These are phyloP conservation scores for Trichoderma breve DNA, from an alignment of 2,329 filamentous ascomycete species.

Conservation along the genomic window DNA sequence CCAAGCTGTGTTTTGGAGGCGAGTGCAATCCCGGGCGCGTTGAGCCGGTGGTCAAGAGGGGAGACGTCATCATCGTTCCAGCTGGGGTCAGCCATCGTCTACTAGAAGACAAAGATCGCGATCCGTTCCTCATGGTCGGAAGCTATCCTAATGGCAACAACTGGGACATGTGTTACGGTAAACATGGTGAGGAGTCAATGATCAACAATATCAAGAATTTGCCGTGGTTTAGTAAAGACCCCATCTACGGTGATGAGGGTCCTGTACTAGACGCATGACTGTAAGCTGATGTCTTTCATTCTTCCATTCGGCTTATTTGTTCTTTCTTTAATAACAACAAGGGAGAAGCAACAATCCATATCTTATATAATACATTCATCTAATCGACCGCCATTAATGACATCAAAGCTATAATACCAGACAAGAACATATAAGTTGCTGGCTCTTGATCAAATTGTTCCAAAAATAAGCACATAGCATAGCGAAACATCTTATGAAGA, in stretches of 20 bases:
- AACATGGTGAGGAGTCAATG: background rate
- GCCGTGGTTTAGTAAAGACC: slow-evolving; percentile 2
- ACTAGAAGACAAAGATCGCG: slow-evolving; percentile 51
- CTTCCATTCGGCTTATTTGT: background rate
- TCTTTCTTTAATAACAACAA: background rate
- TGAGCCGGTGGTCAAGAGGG: slow-evolving; percentile 53
- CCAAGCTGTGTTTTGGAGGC: slow-evolving; percentile 64
- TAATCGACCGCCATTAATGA: background rate
- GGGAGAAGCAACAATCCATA: background rate
- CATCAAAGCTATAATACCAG: background rate
- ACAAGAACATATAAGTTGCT: background rate
- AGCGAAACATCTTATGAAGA: background rate
- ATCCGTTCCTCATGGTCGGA: slow-evolving; percentile 56
- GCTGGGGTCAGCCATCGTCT: slow-evolving; percentile 65
- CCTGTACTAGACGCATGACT: background rate
- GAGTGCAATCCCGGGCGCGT: slow-evolving; percentile 46
- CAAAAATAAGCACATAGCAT: background rate
- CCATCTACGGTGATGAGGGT: slow-evolving; percentile 10
- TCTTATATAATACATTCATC: background rate
- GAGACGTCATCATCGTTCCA: slow-evolving; percentile 64
- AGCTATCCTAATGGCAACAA: slow-evolving; percentile 56
- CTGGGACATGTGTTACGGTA: slow-evolving; percentile 59
- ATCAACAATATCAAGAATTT: background rate
- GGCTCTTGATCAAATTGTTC: background rate
- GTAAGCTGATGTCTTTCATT: background rate